A percentile compares a stretch with the other conserved stretches of the same genome.
These are phyloP conservation scores for Persicaria maculosa DNA, from an alignment of 148 eudicot genomes.

Conservation along the genomic window DNA sequence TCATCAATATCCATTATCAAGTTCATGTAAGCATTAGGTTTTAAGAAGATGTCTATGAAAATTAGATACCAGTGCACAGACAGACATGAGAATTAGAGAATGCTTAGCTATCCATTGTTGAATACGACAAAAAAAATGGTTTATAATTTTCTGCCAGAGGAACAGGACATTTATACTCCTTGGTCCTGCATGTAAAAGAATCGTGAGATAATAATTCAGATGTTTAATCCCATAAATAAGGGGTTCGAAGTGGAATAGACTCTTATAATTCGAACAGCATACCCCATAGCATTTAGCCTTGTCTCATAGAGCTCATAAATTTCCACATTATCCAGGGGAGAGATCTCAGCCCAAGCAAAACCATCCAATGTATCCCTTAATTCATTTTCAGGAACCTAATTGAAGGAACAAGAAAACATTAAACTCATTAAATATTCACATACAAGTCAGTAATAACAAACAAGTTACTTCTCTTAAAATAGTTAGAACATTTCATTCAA, in stretches of 20 bases:
- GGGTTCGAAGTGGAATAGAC: neutral
- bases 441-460: no score
- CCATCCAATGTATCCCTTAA: slow-evolving; percentile 47
- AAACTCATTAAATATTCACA: neutral
- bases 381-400: slow-evolving; percentile 46
- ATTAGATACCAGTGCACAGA: slow-evolving; percentile 64
- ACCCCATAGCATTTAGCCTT: slow-evolving; percentile 49
- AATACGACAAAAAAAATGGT: slow-evolving; percentile 43
- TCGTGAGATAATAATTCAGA: neutral
- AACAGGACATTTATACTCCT: slow-evolving; percentile 75
- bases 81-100: slow-evolving; percentile 39
- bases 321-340: slow-evolving; percentile 28
- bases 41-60: slow-evolving; percentile 27
- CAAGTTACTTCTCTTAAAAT: no score
- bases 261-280: slow-evolving; percentile 15
- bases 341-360: slow-evolving; percentile 24
- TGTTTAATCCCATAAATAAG: neutral
- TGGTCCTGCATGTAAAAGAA: slow-evolving; percentile 37
- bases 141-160: slow-evolving; percentile 50
- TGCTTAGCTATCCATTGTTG: slow-evolving; percentile 59
- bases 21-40: slow-evolving; percentile 18
- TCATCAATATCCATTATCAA: slow-evolving; percentile 36
- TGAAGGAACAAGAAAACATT: neutral
- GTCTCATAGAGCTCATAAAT: slow-evolving; percentile 42
- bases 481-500: no score